A percentile compares a stretch with the other conserved stretches of the same genome.
phyloP scores from a whole-genome alignment of 345 rosid species.

The Melaleuca alternifolia region DNA sequence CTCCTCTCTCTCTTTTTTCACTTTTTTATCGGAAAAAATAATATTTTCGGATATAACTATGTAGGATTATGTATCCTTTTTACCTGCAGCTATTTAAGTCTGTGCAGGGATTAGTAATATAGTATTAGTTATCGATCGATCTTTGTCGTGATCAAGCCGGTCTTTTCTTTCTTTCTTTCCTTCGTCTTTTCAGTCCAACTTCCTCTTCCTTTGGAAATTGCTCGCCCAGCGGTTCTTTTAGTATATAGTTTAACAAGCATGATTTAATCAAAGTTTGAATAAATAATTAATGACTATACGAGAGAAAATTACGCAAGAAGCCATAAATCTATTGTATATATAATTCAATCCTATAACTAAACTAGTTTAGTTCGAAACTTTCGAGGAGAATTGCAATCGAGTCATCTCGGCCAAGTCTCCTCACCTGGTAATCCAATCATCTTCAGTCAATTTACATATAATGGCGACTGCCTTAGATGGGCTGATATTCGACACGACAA shows the following conservation, averaged over 20 bases:
- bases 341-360: neutral
- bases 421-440: too few relatives aligned
- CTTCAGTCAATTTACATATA: neutral
- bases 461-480: neutral
- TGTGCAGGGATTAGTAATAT: neutral
- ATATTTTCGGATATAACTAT: neutral
- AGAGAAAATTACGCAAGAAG: neutral
- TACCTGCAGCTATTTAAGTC: neutral
- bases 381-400: neutral
- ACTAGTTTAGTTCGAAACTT: too few relatives aligned
- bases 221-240: neutral
- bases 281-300: neutral
- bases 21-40: neutral
- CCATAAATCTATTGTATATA: neutral
- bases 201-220: neutral
- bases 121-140: neutral
- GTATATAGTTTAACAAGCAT: neutral
- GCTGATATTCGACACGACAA: neutral
- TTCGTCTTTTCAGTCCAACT: neutral
- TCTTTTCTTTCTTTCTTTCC: neutral
- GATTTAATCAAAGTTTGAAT: neutral
- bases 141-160: neutral
- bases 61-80: neutral
- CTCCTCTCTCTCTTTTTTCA: neutral
- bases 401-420: neutral